These are phyloP conservation scores for Sicyos baderoa DNA, from an alignment of 306 rosid genomes.

Conservation along the genomic window DNA sequence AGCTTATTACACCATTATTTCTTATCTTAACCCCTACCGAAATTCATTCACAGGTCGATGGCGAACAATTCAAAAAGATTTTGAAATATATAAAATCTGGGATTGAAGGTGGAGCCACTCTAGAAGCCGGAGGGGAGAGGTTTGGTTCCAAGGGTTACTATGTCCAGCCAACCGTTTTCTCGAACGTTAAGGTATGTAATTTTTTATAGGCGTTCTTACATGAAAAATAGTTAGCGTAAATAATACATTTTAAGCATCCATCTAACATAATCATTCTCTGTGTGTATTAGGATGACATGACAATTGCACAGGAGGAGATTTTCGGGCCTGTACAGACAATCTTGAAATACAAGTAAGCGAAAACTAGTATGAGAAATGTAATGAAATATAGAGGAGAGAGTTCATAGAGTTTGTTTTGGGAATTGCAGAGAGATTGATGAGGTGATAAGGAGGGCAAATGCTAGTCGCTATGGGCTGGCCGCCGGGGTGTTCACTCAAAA, in stretches of 20 bases:
- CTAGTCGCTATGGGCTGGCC: slow-evolving; percentile 65
- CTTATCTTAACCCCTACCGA: not conserved
- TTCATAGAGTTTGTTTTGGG: not conserved
- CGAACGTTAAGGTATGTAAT: slow-evolving; percentile 50
- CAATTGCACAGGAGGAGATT: slow-evolving; percentile 77
- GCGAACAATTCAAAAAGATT: slow-evolving; percentile 71
- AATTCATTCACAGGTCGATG: slow-evolving; percentile 39
- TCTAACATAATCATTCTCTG: slow-evolving; percentile 15
- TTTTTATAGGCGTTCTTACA: not conserved
- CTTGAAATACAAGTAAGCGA: slow-evolving; percentile 68
- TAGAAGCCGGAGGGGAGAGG: slow-evolving; percentile 82
- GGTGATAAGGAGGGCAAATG: slow-evolving; percentile 66
- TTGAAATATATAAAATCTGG: slow-evolving; percentile 58
- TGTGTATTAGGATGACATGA: slow-evolving; percentile 59
- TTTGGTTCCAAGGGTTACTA: slow-evolving; percentile 65
- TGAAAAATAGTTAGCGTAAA: slow-evolving; percentile 1
- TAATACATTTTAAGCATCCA: not conserved
- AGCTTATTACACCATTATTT: not conserved
- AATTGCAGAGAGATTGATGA: slow-evolving; percentile 54
- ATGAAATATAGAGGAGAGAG: not conserved
- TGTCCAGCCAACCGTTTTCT: slow-evolving; percentile 81
- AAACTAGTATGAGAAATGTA: not conserved
- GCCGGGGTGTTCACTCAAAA: slow-evolving; percentile 73
- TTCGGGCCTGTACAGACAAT: slow-evolving; percentile 92
- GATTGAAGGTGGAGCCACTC: slow-evolving; percentile 65